These are phyloP conservation scores for Penicillium fimorum DNA, from an alignment of 495 filamentous ascomycete species.

Conservation along the genomic window DNA sequence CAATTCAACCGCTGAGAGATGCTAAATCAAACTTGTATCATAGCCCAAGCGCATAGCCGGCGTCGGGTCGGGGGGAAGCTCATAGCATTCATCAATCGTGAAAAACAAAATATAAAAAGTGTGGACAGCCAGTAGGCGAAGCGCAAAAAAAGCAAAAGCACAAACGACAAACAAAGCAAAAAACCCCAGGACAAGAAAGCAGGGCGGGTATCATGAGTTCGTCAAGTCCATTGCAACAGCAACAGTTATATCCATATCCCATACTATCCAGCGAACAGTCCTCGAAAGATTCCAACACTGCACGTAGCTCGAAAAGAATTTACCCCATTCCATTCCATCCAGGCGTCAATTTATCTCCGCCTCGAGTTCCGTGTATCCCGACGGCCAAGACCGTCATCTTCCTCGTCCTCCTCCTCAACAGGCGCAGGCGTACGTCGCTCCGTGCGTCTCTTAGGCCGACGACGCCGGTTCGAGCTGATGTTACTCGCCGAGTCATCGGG, in stretches of 20 bases:
- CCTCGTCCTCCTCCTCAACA: constrained; percentile 81
- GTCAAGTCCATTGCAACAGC: constrained; percentile 21
- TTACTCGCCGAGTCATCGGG: constrained; percentile 80
- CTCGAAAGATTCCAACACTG: constrained; percentile 1
- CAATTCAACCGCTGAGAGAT: not conserved
- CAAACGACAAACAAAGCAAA: not conserved
- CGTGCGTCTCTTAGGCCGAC: constrained; percentile 65
- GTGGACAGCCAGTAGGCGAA: not conserved
- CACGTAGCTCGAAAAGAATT: not conserved
- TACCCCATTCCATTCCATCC: not conserved
- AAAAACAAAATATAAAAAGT: constrained; percentile 7
- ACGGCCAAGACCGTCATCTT: constrained; percentile 34
- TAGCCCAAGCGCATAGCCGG: not conserved
- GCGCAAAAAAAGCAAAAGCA: constrained; percentile 1
- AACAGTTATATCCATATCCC: constrained; percentile 25
- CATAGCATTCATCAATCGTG: constrained; percentile 30
- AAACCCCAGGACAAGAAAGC: constrained; percentile 4
- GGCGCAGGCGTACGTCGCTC: constrained; percentile 79
- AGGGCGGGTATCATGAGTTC: constrained; percentile 27
- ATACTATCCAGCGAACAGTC: constrained; percentile 11
- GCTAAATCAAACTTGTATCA: constrained; percentile 12
- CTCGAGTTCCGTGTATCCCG: constrained; percentile 32
- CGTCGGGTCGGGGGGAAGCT: constrained; percentile 1
- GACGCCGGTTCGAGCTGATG: constrained; percentile 69
- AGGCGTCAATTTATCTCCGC: constrained; percentile 20